These are phyloP conservation scores for Microdochium trichocladiopsis DNA, from an alignment of 2,329 filamentous ascomycete genomes.

Conservation along the genomic window DNA sequence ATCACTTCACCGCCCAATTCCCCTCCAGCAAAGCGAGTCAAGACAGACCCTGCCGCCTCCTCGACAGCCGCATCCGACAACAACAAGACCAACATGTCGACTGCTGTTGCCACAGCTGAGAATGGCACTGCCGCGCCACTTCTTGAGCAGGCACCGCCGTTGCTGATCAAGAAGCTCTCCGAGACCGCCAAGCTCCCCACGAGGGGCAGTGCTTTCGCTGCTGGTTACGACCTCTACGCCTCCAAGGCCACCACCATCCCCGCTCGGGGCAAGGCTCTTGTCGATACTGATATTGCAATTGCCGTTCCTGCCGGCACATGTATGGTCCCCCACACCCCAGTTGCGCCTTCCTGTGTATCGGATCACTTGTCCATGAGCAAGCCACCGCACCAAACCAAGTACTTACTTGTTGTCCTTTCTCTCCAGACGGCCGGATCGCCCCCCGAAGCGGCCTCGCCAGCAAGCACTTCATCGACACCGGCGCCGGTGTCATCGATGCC, in stretches of 20 bases:
- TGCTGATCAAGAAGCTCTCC: constrained; percentile 85
- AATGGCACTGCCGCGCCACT: constrained; percentile 19
- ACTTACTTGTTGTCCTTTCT: not conserved
- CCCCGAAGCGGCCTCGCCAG: constrained; percentile 84
- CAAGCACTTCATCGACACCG: constrained; percentile 94
- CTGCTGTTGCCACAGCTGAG: constrained; percentile 13
- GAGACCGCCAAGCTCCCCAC: constrained; percentile 75
- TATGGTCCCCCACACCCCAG: constrained; percentile 35
- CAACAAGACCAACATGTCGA: constrained; percentile 22
- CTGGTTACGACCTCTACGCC: constrained; percentile 90
- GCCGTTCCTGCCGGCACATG: constrained; percentile 86
- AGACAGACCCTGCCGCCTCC: constrained; percentile 37
- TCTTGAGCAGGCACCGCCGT: constrained; percentile 43
- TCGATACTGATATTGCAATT: constrained; percentile 88
- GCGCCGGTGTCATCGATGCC: constrained; percentile 94
- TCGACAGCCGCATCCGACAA: constrained; percentile 5
- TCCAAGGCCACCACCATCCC: constrained; percentile 70
- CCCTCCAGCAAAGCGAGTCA: constrained; percentile 74
- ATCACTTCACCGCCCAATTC: constrained; percentile 56
- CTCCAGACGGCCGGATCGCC: constrained; percentile 75
- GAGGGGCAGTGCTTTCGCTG: constrained; percentile 80
- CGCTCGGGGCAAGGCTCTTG: constrained; percentile 73
- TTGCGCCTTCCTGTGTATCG: constrained; percentile 4
- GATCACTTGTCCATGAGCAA: constrained; percentile 1
- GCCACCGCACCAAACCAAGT: too few relatives aligned